A percentile compares a stretch with the other conserved stretches of the same genome.
Conservation (phyloP, 2,329 filamentous ascomycete species). For the Emergomyces pasteurianus region DNA sequence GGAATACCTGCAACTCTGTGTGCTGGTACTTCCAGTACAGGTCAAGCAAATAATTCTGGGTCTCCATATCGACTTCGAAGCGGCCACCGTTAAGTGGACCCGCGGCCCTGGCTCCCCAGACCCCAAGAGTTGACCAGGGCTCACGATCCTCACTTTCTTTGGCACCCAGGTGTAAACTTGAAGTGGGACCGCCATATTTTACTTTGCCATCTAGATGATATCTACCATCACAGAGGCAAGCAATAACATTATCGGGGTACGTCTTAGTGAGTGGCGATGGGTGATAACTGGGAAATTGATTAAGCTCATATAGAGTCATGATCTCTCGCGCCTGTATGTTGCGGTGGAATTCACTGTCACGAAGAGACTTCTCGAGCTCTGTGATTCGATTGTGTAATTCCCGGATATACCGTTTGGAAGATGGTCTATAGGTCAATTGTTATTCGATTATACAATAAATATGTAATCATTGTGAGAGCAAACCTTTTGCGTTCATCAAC, state of each 20-base stretch:
- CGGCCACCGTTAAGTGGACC: not conserved
- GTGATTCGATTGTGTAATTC: constrained; percentile 8
- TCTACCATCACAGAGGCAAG: constrained; percentile 5
- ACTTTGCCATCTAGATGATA: constrained; percentile 2
- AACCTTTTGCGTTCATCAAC: constrained; percentile 6
- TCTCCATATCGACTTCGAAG: constrained; percentile 4
- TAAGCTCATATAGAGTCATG: constrained; percentile 2
- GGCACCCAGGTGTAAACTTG: constrained; percentile 4
- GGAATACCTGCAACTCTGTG: constrained; percentile 6
- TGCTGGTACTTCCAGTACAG: constrained; percentile 8
- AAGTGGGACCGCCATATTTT: constrained; percentile 4
- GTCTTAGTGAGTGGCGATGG: constrained; percentile 1
- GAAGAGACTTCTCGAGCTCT: constrained; percentile 8
- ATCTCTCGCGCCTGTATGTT: not conserved
- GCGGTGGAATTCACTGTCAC: constrained; percentile 1
- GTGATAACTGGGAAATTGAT: constrained; percentile 3
- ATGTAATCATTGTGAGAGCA: not conserved
- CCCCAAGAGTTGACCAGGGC: constrained; percentile 1
- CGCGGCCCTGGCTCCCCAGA: constrained; percentile 2
- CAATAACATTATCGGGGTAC: constrained; percentile 1
- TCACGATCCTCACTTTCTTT: constrained; percentile 1
- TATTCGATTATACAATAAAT: not conserved
- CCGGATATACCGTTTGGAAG: constrained; percentile 10
- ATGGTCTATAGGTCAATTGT: constrained; percentile 4
- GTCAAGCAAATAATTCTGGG: constrained; percentile 5